phyloP scores from a whole-genome alignment of 352 stramenopile species.

The Thraustochytrium sp. region DNA sequence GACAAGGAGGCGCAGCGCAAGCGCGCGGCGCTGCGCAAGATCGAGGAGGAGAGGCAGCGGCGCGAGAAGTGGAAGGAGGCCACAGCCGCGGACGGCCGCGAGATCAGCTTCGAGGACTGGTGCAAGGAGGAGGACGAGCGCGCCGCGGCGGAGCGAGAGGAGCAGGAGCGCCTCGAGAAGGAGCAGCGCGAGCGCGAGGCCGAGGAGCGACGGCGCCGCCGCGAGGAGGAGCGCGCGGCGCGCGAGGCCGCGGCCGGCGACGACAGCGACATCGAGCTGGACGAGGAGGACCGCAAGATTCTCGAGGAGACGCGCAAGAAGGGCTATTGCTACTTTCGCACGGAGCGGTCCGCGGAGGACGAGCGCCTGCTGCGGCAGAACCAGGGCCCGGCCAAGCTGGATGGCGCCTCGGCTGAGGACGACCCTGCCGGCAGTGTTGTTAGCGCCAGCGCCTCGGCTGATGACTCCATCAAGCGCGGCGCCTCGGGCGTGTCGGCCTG shows the following conservation, averaged over 20 bases:
- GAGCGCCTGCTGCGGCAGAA: neutral
- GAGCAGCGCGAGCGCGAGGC: neutral
- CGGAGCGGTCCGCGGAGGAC: slow-evolving; percentile 6
- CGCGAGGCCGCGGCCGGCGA: neutral
- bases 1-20: slow-evolving; percentile 36
- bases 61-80: slow-evolving; percentile 26
- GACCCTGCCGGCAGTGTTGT: neutral
- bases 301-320: slow-evolving; percentile 29
- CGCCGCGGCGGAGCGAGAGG: neutral
- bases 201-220: neutral
- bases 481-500: neutral
- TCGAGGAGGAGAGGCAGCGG: slow-evolving; percentile 40
- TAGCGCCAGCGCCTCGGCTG: neutral
- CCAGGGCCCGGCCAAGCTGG: neutral
- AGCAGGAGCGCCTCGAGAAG: slow-evolving; percentile 1
- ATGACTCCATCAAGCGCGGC: neutral
- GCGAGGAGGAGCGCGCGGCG: neutral
- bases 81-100: neutral
- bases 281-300: slow-evolving; percentile 40
- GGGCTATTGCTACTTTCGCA: slow-evolving; percentile 45
- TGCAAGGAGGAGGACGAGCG: slow-evolving; percentile 38
- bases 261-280: slow-evolving; percentile 34
- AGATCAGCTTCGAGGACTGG: slow-evolving; percentile 34
- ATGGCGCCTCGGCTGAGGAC: neutral
- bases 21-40: slow-evolving; percentile 28